A percentile compares a stretch with the other conserved stretches of the same genome.
Evolutionary conservation across 1,284 basidiomycete genomes (phyloP).

Genomic region (Puccinia novopanici): DNA sequence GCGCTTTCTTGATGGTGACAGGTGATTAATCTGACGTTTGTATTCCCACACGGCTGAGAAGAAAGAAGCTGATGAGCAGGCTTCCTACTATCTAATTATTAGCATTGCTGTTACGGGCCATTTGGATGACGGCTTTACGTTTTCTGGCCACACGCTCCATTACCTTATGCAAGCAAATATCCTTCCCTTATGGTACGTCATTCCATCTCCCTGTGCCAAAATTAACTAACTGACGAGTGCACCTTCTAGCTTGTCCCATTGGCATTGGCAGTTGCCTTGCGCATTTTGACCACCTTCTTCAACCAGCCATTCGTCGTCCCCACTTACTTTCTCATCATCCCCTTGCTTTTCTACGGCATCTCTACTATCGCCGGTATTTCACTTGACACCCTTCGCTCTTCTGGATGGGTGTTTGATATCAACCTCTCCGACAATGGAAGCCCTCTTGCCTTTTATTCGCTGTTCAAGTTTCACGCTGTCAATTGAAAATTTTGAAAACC

Average conservation of each 20-base stretch:
- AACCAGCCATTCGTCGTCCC: conserved; percentile 92
- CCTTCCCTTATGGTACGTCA: conserved; percentile 33
- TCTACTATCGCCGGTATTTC: conserved; percentile 68
- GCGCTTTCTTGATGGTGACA: conserved; percentile 84
- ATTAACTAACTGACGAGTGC: not conserved
- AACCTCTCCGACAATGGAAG: conserved; percentile 62
- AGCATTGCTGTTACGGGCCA: conserved; percentile 75
- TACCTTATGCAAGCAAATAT: conserved; percentile 57
- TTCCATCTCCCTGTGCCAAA: no score
- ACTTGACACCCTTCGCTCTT: conserved; percentile 67
- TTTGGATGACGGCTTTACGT: conserved; percentile 75
- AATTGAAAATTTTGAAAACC: conserved; percentile 58
- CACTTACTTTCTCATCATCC: conserved; percentile 79
- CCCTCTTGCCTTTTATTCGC: conserved; percentile 59
- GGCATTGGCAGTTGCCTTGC: conserved; percentile 73
- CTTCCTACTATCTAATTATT: not conserved
- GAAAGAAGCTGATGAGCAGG: not conserved
- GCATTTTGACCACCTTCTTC: conserved; percentile 76
- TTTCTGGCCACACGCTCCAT: conserved; percentile 68
- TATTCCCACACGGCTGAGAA: no score
- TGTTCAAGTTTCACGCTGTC: conserved; percentile 58
- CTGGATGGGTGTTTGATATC: conserved; percentile 84
- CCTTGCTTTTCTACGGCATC: conserved; percentile 78
- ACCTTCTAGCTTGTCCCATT: conserved; percentile 65
- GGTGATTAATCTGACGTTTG: conserved; percentile 62